Evolutionary conservation across 352 stramenopile genomes (phyloP), one percentile per base, ranked within the genome.

Genomic region (Phytophthora multivora): DNA sequence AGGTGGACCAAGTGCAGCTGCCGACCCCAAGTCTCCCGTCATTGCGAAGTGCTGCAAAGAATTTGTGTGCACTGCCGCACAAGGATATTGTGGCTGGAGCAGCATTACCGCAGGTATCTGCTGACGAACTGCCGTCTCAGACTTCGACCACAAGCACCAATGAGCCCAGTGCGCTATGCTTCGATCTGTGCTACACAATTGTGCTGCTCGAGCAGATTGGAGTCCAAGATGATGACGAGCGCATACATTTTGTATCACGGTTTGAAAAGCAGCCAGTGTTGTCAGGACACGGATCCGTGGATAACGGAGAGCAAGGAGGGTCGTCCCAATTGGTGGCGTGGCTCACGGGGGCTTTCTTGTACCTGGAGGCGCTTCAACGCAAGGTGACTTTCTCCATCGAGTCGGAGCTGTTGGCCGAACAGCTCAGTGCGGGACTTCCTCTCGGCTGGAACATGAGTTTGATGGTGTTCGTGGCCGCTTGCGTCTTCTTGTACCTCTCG

Each of bases 291-390:
- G 55, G 38, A 23, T 50, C 63, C 12, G 5, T 42, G 9, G 30
- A 28, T 16, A 43, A 16, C 36, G 38, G 11, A 23, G 59, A 56
- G 16, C 31, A n/a, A 23, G 65, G 23, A n/a, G 69, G 42, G 25
- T 33, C 63, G 0, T 58, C 65, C 7, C 77, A 90, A 45, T 42
- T 73, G 36, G 66, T 78, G 8, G 70, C 79, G 28, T 92, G 83
- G 83, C 64, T 90, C 18, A 83, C 83, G 0, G 83, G 83, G 4
- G 61, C 80, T n/a, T 92, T 89, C 54, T 63, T 90, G 56, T 84
- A 86, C 39, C 40, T 90, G 10, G 77, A 92, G 57, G 64, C 78
- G 16, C 64, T 90, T 51, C 77, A 90, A 53, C 73, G 79, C 53
- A 79, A 76, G 28, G 63, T 79, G 26, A 78, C 62, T 15, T 88